phyloP scores from a whole-genome alignment of 257 asterid genomes.

The Haberlea rhodopensis region DNA sequence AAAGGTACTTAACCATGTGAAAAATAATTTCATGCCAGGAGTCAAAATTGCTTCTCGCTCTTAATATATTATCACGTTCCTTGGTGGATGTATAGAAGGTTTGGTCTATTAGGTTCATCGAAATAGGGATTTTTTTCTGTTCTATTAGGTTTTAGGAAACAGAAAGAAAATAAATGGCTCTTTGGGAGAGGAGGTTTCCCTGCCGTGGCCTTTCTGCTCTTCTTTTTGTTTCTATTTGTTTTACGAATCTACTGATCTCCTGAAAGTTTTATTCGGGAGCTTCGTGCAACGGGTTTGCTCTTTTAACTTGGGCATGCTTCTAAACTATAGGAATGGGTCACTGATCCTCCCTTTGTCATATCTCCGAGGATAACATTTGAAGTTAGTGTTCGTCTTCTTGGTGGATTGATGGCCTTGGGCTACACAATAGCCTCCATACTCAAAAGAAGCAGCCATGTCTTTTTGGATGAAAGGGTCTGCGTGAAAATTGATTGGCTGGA shows the following conservation, averaged over 20 bases:
- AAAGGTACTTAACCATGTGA: neutral
- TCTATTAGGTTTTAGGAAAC: conserved; percentile 3
- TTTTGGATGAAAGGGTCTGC: conserved; percentile 77
- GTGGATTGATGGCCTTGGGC: conserved; percentile 99
- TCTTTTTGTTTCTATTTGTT: conserved; percentile 7
- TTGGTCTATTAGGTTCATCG: neutral
- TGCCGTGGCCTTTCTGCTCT: conserved; percentile 6
- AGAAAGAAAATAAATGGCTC: neutral
- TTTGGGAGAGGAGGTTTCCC: neutral
- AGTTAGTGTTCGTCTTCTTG: conserved; percentile 96
- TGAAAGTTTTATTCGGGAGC: too few relatives aligned
- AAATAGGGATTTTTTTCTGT: neutral
- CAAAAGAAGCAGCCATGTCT: conserved; percentile 87
- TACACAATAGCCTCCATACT: conserved; percentile 96
- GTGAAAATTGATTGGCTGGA: conserved; percentile 94
- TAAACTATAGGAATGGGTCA: conserved; percentile 86
- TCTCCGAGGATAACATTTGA: conserved; percentile 99
- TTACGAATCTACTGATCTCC: conserved; percentile 1
- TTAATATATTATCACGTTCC: neutral
- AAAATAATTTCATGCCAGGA: too few relatives aligned
- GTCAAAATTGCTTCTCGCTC: neutral
- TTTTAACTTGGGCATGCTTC: conserved; percentile 21
- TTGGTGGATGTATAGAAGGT: neutral
- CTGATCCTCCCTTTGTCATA: conserved; percentile 91
- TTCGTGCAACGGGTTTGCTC: too few relatives aligned